A percentile compares a stretch with the other conserved stretches of the same genome.
phyloP scores from a whole-genome alignment of 2,329 filamentous ascomycete species.

The Epichloe gansuensis region DNA sequence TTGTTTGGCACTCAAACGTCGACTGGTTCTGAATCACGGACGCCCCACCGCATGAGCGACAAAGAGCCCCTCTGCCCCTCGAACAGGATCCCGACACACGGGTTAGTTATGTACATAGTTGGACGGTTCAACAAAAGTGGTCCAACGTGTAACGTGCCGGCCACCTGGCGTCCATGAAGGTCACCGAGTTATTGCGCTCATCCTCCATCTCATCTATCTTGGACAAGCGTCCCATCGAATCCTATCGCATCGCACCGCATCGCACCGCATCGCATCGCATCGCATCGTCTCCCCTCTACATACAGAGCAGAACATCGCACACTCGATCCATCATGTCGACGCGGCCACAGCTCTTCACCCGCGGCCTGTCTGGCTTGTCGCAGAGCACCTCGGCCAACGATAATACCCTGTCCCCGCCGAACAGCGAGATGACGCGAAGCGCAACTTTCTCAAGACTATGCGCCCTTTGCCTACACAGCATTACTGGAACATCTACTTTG shows the following conservation, averaged over 20 bases:
- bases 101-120: too few relatives aligned
- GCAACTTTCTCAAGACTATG: slow-evolving; percentile 67
- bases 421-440: slow-evolving; percentile 67
- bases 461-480: slow-evolving; percentile 66
- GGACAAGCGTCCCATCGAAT: too few relatives aligned
- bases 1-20: too few relatives aligned
- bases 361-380: slow-evolving; percentile 49
- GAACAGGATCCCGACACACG: too few relatives aligned
- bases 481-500: slow-evolving; percentile 65
- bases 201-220: too few relatives aligned
- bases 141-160: too few relatives aligned
- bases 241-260: not conserved
- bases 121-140: too few relatives aligned
- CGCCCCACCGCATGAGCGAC: too few relatives aligned
- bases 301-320: not conserved
- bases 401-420: slow-evolving; percentile 54
- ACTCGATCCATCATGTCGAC: slow-evolving; percentile 34
- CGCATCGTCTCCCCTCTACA: not conserved
- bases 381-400: slow-evolving; percentile 46
- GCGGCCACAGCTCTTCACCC: slow-evolving; percentile 47
- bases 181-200: too few relatives aligned
- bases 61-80: too few relatives aligned
- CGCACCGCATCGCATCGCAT: not conserved
- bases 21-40: too few relatives aligned
- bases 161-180: too few relatives aligned